Evolutionary conservation across 495 filamentous ascomycete species (phyloP).

Genomic region (Talaromyces ruber): DNA sequence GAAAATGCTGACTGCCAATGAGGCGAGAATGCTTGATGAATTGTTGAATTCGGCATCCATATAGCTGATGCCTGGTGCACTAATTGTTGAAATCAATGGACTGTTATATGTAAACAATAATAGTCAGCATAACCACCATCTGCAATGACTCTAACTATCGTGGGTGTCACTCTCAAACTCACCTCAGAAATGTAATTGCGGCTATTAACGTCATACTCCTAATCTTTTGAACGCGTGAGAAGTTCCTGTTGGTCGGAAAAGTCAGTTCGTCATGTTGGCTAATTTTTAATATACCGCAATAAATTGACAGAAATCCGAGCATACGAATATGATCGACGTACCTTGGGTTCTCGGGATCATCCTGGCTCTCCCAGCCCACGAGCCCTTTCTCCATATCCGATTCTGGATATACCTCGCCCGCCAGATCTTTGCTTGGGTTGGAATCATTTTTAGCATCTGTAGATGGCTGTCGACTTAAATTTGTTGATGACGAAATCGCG

Average conservation of each 20-base stretch:
- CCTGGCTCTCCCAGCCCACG: slow-evolving; percentile 3
- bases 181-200: slow-evolving; percentile 6
- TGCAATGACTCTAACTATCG: neutral
- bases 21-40: neutral
- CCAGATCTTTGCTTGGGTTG: neutral
- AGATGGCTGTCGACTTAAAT: neutral
- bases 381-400: neutral
- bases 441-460: neutral
- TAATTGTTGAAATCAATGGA: slow-evolving; percentile 3
- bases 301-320: neutral
- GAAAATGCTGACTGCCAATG: slow-evolving; percentile 3
- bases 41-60: slow-evolving; percentile 2
- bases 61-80: neutral
- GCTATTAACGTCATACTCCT: neutral
- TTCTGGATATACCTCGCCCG: neutral
- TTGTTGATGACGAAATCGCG: neutral
- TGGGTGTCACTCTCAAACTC: neutral
- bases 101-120: neutral
- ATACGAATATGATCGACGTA: neutral
- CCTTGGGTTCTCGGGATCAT: slow-evolving; percentile 5
- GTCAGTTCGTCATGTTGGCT: neutral
- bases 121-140: neutral
- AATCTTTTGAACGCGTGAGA: neutral
- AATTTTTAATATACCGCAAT: neutral
- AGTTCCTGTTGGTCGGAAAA: neutral